phyloP scores from a whole-genome alignment of 176 grass and related monocot species.

The Typha latifolia region DNA sequence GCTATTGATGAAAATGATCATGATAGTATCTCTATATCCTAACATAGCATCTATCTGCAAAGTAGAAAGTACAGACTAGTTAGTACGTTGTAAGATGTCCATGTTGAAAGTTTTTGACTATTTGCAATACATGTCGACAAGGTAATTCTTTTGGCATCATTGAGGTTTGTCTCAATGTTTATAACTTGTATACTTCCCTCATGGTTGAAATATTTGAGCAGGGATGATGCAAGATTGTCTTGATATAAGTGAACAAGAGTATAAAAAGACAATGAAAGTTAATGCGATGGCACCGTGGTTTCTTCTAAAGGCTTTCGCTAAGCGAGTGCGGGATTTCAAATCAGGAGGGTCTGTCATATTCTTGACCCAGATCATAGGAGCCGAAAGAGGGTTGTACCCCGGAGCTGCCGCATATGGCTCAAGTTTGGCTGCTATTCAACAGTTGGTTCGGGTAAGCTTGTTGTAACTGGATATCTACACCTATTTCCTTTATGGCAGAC shows the following conservation, averaged over 20 bases:
- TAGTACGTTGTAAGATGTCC: too few relatives aligned
- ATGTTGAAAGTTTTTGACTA: too few relatives aligned
- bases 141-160: neutral
- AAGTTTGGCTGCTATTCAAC: constrained; percentile 73
- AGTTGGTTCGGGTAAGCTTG: constrained; percentile 62
- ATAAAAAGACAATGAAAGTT: constrained; percentile 51
- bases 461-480: too few relatives aligned
- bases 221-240: constrained; percentile 65
- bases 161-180: neutral
- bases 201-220: constrained; percentile 15
- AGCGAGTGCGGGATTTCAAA: constrained; percentile 34
- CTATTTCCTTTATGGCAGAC: too few relatives aligned
- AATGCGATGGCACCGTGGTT: constrained; percentile 79
- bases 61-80: too few relatives aligned
- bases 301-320: constrained; percentile 52
- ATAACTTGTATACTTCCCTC: neutral
- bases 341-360: constrained; percentile 60
- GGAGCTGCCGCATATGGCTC: constrained; percentile 69
- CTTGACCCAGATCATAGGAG: constrained; percentile 78
- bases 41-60: too few relatives aligned
- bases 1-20: too few relatives aligned
- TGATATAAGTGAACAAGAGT: constrained; percentile 47
- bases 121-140: neutral
- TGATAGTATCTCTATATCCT: too few relatives aligned
- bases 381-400: constrained; percentile 81